Evolutionary conservation across 495 filamentous ascomycete species (phyloP).

Genomic region (Aspergillus panamensis): DNA sequence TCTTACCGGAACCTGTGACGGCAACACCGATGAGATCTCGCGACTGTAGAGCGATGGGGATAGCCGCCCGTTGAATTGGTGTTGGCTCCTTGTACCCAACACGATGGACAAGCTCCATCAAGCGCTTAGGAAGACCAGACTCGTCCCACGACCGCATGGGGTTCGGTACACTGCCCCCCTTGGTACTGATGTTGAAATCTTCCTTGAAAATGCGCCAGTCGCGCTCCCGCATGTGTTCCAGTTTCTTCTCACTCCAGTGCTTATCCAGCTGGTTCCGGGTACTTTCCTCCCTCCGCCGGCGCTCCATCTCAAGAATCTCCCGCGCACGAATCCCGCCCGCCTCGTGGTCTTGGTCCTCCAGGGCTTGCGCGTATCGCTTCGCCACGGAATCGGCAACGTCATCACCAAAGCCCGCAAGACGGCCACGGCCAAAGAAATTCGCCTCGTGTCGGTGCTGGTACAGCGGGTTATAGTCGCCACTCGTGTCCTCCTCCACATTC

Average conservation of each 20-base stretch:
- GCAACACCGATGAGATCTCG: constrained; percentile 97
- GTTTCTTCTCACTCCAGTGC: constrained; percentile 96
- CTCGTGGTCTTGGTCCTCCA: constrained; percentile 76
- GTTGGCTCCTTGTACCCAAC: constrained; percentile 95
- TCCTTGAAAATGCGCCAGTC: constrained; percentile 99
- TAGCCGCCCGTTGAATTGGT: constrained; percentile 87
- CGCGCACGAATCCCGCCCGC: constrained; percentile 73
- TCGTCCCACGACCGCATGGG: constrained; percentile 97
- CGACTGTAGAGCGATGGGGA: constrained; percentile 90
- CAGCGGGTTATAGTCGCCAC: constrained; percentile 81
- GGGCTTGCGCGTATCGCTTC: constrained; percentile 70
- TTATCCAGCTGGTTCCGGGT: constrained; percentile 70
- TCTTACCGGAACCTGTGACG: constrained; percentile 98
- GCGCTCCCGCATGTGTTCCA: constrained; percentile 95
- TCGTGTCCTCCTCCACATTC: constrained; percentile 95
- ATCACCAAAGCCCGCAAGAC: constrained; percentile 79
- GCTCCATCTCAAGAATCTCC: constrained; percentile 86
- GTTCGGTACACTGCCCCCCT: constrained; percentile 85
- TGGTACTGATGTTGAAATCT: constrained; percentile 95
- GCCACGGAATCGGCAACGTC: constrained; percentile 67
- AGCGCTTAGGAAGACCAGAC: constrained; percentile 70
- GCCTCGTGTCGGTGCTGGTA: constrained; percentile 72
- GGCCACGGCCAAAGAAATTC: constrained; percentile 76
- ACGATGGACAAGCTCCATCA: constrained; percentile 77
- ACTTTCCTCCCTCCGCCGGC: constrained; percentile 70